Percentiles rank a stretch among this genome's conserved stretches.
Evolutionary conservation across 139 green algal genomes (phyloP).

Genomic region (Tetratostichococcus sp.): DNA sequence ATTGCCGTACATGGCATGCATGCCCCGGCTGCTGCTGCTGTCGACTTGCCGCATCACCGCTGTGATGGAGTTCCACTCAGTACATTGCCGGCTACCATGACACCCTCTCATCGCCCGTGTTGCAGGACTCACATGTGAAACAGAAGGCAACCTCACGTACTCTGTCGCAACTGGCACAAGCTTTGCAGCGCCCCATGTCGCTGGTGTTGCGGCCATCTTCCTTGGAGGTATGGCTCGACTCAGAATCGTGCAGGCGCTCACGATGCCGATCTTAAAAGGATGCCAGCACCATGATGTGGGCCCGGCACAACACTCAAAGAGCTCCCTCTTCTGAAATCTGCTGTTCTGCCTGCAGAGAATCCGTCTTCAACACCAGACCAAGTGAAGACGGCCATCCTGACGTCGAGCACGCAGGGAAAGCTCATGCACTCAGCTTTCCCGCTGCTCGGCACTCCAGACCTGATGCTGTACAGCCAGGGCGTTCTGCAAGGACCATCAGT

Average conservation of each 20-base stretch:
- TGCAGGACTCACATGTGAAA: constrained; percentile 39
- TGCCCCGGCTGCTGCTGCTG: too few species aligned
- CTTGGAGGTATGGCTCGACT: too few species aligned
- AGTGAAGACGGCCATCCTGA: neutral
- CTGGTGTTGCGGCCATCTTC: constrained; percentile 59
- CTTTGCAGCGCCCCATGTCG: constrained; percentile 72
- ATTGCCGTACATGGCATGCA: too few species aligned
- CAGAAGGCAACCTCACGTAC: constrained; percentile 47
- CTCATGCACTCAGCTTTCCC: neutral
- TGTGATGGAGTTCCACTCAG: too few species aligned
- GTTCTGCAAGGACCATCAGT: neutral
- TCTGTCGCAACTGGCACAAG: constrained; percentile 59
- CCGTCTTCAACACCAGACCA: neutral
- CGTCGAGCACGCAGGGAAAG: neutral
- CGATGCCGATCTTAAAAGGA: too few species aligned
- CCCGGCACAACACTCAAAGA: too few species aligned
- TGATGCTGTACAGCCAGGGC: neutral
- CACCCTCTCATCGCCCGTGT: too few species aligned
- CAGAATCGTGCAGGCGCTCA: too few species aligned
- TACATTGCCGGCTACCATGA: too few species aligned
- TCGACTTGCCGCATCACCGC: too few species aligned
- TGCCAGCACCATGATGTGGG: too few species aligned
- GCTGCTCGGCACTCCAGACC: neutral
- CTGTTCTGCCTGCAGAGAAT: neutral
- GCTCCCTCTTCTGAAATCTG: constrained; percentile 9